Base-by-base conservation (phyloP, 345 rosid genomes). In the Acer saccharum region DNA sequence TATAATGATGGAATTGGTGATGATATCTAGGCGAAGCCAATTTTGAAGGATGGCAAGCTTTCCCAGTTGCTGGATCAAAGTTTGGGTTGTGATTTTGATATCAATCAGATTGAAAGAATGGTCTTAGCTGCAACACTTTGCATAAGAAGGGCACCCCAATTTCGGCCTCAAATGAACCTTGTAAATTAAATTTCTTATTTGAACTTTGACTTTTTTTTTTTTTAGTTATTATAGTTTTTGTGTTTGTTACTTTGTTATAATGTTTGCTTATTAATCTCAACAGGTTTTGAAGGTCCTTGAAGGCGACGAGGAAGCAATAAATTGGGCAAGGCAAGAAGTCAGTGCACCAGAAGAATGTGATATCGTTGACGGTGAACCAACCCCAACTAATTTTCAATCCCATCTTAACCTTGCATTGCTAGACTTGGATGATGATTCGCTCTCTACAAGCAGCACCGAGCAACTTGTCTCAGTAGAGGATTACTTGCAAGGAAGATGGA, bases 361-460 rank as follows among this genome's bases (percentile, higher is more conserved):
- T 55, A 23, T 20, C 0, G 66, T 48, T 68, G 94, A 90, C 1
- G 94, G 77, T 46, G 88, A 86, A 69, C 71, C 86, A 16, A 81
- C 81, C 74, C 89, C 94, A 23, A 81, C 82, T 8, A 86, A 85
- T 71, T 88, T 97, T 39, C 89, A 91, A 67, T 90, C 94, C 46
- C 97, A 94, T 85, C 93, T 94, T 62, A 94, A 89, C 82, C 89
- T 93, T 44, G 98, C 97, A 14, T 78, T 97, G 54, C 87, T 90
- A 60, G 98, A 91, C 80, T 61, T 93, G 83, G 98, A 90, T 39
- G 97, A 90, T 58, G 95, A 94, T 79, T 86, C 89, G 35, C 70
- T 84, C 72, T 91, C 97, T 1, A 71, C 72, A 54, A 54, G n/a
- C 43, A 90, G 93, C 78, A 89, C 78, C 4, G 94, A 88, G 76